Evolutionary conservation across 192 early-diverging fungal species (phyloP), one percentile per base, ranked within the genome.

Genomic region (Dimargaris cristalligena): DNA sequence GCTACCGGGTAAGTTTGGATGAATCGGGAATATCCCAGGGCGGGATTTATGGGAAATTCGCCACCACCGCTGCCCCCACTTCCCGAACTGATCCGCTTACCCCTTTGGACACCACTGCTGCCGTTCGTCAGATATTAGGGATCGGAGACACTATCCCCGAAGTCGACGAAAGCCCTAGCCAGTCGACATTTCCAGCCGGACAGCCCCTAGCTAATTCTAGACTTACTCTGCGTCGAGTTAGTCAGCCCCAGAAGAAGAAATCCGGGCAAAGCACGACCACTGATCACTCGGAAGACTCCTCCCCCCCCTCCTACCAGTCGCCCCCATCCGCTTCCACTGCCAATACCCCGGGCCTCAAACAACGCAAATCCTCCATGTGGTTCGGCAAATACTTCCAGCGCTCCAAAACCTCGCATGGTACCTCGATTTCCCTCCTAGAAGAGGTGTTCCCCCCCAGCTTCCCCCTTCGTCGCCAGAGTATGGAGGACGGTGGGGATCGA

Each of bases 301-400:
- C 38, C 38, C 8, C 38, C 6, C 38, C 38, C 10, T 50, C 48
- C 20, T 8, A 4, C 6, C 22, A n/a, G 20, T 9, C 26, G 48
- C 6, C 22, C 22, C 9, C 20, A 50, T 28, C 48, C 8, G 48
- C 6, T 25, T 11, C 44, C 44, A 4, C 16, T n/a, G 25, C 51
- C 51, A 52, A 52, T 14, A 2, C 51, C 51, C 29, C 31, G 29
- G 8, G 16, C 3, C 6, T 29, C 32, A 29, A 56, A 16, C 32
- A 18, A 2, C 26, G 31, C 18, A 32, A 16, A 20, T 56, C 54
- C 16, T 20, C 29, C 31, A 8, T 56, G 31, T 56, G 54, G 54
- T 56, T 56, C 25, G 54, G 54, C 54, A 56, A 56, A 23, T 29
- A 33, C 54, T 56, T 56, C 34, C 9, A 23, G 18, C 54, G 31